Evolutionary conservation across 352 stramenopile species (phyloP), one percentile per base, ranked within the genome.

Genomic region (Pythium plurisporium): DNA sequence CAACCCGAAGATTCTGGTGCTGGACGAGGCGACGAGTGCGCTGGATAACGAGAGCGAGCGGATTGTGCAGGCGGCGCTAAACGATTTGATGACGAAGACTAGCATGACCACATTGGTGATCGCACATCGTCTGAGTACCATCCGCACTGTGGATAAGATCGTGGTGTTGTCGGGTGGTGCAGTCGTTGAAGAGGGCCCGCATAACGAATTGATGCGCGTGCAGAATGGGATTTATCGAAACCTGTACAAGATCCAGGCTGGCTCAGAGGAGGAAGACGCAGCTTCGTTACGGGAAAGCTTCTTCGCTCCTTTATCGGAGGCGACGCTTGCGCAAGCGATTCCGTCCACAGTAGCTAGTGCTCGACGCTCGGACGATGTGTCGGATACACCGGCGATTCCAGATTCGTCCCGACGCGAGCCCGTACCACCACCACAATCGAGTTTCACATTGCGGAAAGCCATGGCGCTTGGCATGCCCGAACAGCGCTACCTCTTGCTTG

Each of bases 81-180:
- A 93, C 45, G 64, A 50, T 50, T 67, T 71, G 31, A 70, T 69
- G 63, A 65, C 48, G 53, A 70, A 68, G 62, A 81, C 67, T 5
- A n/a, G 6, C 7, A 83, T 79, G 26, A 98, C 92, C 4, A 96
- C 84, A 17, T 66, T 98, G 20, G 87, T 98, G 44, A 96, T 97
- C 57, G 96, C 96, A 0, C 94, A 98, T 67, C 79, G 96, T 12
- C 70, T 98, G 23, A 91, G 50, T n/a, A 74, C 73, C 29, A 64
- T 91, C n/a, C 73, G 77, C 3, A 67, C 65, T 12, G 72, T 73
- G 0, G 75, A 91, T 60, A 86, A 83, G 46, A 82, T 87, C 36
- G 66, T 85, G 1, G 77, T 86, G 27, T 49, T 87, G 0, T 49
- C 71, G 14, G 64, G 63, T 19, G 77, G 77, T 1, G 44, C 47